These are phyloP conservation scores for Megacollybia marginata DNA, from an alignment of 768 basidiomycete species.

Conservation along the genomic window DNA sequence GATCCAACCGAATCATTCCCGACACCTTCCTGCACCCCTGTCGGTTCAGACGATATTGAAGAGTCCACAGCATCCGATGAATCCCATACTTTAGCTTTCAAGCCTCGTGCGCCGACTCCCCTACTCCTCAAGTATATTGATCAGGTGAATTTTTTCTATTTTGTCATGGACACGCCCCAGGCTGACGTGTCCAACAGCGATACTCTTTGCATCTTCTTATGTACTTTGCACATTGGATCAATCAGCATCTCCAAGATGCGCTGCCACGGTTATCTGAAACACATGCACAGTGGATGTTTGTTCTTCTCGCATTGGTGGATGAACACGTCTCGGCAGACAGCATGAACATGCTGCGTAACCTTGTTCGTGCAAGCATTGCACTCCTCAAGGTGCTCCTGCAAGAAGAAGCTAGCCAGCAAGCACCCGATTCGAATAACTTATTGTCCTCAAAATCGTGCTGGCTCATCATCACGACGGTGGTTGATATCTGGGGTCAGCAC, in stretches of 20 bases:
- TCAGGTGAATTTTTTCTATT: slow-evolving; percentile 39
- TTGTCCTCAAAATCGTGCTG: slow-evolving; percentile 54
- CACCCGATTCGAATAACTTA: slow-evolving; percentile 1
- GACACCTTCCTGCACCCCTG: slow-evolving; percentile 32
- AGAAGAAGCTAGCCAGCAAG: slow-evolving; percentile 4
- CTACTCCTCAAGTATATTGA: slow-evolving; percentile 51
- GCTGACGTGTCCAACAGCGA: slow-evolving; percentile 31
- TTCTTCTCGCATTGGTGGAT: slow-evolving; percentile 62
- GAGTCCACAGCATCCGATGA: neutral
- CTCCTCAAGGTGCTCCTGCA: slow-evolving; percentile 33
- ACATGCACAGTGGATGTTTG: slow-evolving; percentile 76
- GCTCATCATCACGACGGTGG: slow-evolving; percentile 61
- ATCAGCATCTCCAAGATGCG: slow-evolving; percentile 42
- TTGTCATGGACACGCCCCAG: slow-evolving; percentile 5
- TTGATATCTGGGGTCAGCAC: slow-evolving; percentile 67
- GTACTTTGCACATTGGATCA: slow-evolving; percentile 83
- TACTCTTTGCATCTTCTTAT: slow-evolving; percentile 70
- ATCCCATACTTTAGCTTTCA: slow-evolving; percentile 9
- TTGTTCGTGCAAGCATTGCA: slow-evolving; percentile 63
- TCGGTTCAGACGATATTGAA: slow-evolving; percentile 11
- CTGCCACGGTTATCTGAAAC: slow-evolving; percentile 37
- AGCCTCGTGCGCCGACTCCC: slow-evolving; percentile 53
- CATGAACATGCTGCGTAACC: slow-evolving; percentile 65
- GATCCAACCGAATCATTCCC: slow-evolving; percentile 31
- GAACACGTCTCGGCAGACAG: slow-evolving; percentile 68